Base-by-base conservation (phyloP, 139 green algal species). In the Chlamydomonas asymmetrica region DNA sequence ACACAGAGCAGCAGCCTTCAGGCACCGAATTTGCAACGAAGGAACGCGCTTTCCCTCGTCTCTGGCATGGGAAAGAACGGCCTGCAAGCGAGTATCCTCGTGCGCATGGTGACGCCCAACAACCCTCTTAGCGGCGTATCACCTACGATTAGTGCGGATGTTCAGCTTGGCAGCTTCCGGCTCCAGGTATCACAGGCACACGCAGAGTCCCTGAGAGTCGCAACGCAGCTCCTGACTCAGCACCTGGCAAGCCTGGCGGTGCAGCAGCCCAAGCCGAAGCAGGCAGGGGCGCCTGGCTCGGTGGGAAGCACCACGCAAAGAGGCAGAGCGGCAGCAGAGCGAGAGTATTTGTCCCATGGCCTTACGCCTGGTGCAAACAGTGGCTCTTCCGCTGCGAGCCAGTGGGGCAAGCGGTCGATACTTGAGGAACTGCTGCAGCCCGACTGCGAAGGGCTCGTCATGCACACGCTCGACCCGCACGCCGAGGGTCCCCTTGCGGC, bases 401-500 rank as follows among this genome's bases (percentile, higher is more conserved):
- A 71, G 22, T 88, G 83, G 83, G 83, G 83, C 37, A 50, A 59
- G 3, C 73, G 82, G 5, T 92, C 84, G 18, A 62, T 93, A 38
- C 52, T 92, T 27, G 87, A 88, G 37, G 80, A 80, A 20, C 62
- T 93, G 37, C 73, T 93, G 60, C 74, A 91, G 38, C 88, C 88
- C 0, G 74, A 87, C 41, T 88, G 76, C 52, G 82, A 89, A 48
- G 65, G 35, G 20, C 63, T 88, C 23, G 88, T 91, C 34, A 74
- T 77, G 1, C 74, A 87, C 18, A 81, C 78, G 18, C 70, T 92
- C 50, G 63, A 82, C 68, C 76, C 76, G 20, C 73, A 71, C 74
- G 27, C 74, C 25, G 23, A 27, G 4, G 16, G 54, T 25, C 7
- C n/a, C 37, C n/a, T n/a, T n/a, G n/a, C n/a, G n/a, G n/a, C n/a